Conservation (phyloP, 2,329 filamentous ascomycete species). For the Fusarium incarnatum region DNA sequence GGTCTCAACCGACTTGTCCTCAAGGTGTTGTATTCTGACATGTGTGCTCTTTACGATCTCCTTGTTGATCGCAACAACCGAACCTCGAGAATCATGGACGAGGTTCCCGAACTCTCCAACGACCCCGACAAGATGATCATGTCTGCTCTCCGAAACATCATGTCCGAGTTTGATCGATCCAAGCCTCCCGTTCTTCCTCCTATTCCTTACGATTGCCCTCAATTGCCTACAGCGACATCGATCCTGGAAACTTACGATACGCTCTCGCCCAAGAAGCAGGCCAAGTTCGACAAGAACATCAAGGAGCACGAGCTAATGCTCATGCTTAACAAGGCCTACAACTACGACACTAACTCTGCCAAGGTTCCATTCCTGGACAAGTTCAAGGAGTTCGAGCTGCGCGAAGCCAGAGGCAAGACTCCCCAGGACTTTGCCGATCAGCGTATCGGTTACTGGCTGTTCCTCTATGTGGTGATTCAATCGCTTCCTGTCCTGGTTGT, state of each 20-base stretch:
- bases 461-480: constrained; percentile 82
- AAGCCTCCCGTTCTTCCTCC: constrained; percentile 91
- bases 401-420: constrained; percentile 72
- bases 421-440: constrained; percentile 77
- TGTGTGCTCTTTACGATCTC: constrained; percentile 88
- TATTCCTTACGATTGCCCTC: constrained; percentile 88
- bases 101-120: constrained; percentile 66
- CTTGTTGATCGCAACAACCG: constrained; percentile 82
- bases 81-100: constrained; percentile 82
- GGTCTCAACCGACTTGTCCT: constrained; percentile 88
- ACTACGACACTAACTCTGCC: constrained; percentile 73
- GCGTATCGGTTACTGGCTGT: constrained; percentile 82
- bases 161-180: constrained; percentile 89
- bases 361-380: constrained; percentile 73
- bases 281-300: constrained; percentile 77
- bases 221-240: constrained; percentile 75
- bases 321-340: constrained; percentile 84
- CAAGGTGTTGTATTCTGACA: constrained; percentile 84
- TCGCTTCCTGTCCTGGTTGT: constrained; percentile 81
- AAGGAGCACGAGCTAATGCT: constrained; percentile 82
- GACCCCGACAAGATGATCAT: constrained; percentile 70
- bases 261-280: constrained; percentile 78
- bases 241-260: constrained; percentile 73
- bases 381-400: constrained; percentile 78
- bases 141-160: constrained; percentile 79